Percentiles rank a stretch among this genome's conserved stretches.
Conservation (phyloP, 345 rosid species). For the Balakata baccata region DNA sequence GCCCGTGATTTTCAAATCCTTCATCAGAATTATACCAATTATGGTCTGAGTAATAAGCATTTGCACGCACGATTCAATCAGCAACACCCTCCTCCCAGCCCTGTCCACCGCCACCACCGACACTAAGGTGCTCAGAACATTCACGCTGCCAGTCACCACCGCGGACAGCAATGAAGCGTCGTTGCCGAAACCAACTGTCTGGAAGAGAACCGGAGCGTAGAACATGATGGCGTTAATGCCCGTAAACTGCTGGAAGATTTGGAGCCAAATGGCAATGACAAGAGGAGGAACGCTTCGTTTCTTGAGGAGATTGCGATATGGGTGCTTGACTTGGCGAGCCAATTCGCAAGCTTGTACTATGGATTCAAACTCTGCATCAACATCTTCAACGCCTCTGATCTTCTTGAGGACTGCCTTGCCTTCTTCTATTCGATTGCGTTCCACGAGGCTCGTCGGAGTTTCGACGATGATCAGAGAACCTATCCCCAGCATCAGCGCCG, state of each 20-base stretch:
- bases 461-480: conserved; percentile 52
- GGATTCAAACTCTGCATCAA: conserved; percentile 38
- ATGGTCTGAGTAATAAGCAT: conserved; percentile 40
- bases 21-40: conserved; percentile 47
- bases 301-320: conserved; percentile 39
- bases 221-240: conserved; percentile 58
- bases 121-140: conserved; percentile 38
- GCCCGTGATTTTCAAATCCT: conserved; percentile 35
- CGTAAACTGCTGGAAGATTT: conserved; percentile 60
- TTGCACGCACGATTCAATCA: conserved; percentile 46
- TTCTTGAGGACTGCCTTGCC: conserved; percentile 39
- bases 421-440: conserved; percentile 28
- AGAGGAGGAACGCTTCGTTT: conserved; percentile 50
- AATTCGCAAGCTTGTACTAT: conserved; percentile 41
- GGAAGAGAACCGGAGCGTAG: conserved; percentile 37
- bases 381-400: conserved; percentile 52
- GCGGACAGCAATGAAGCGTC: conserved; percentile 30
- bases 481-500: conserved; percentile 42
- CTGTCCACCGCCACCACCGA: conserved; percentile 34
- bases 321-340: conserved; percentile 41
- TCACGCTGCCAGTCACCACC: conserved; percentile 28
- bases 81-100: conserved; percentile 35
- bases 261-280: conserved; percentile 46
- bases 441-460: conserved; percentile 62
- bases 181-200: conserved; percentile 36